Percentiles rank a stretch among this genome's conserved stretches.
Evolutionary conservation across 2,329 filamentous ascomycete genomes (phyloP).

Genomic region (Fusarium burgessii): DNA sequence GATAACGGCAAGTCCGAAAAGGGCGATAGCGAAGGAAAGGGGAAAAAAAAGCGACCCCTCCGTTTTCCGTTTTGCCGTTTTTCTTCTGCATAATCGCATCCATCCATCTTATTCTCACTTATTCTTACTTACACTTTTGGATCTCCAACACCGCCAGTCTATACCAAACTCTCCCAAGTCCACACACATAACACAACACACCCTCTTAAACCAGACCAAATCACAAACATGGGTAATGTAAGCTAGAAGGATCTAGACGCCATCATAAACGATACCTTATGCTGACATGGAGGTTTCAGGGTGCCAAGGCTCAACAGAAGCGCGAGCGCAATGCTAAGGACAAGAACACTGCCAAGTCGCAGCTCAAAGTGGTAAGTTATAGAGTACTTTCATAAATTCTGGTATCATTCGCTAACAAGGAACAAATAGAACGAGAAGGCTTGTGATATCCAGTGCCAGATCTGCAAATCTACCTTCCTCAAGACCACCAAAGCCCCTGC

Average conservation of each 20-base stretch:
- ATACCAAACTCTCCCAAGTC: conserved; percentile 10
- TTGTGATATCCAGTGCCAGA: conserved; percentile 80
- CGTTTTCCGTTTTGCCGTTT: conserved; percentile 35
- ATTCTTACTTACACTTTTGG: conserved; percentile 18
- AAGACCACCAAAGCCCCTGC: conserved; percentile 80
- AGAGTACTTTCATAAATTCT: background rate
- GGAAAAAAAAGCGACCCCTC: conserved; percentile 12
- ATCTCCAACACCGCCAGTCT: conserved; percentile 33
- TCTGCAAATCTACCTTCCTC: conserved; percentile 83
- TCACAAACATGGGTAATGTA: conserved; percentile 54
- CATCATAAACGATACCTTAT: background rate
- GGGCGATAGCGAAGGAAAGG: conserved; percentile 22
- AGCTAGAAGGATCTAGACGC: conserved; percentile 10
- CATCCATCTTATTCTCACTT: conserved; percentile 18
- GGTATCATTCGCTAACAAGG: conserved; percentile 27
- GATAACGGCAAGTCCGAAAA: conserved; percentile 37
- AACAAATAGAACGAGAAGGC: conserved; percentile 73
- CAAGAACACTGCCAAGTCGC: conserved; percentile 69
- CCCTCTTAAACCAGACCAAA: conserved; percentile 14
- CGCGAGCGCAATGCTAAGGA: conserved; percentile 78
- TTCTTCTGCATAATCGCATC: conserved; percentile 17
- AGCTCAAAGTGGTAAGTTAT: conserved; percentile 72
- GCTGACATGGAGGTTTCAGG: conserved; percentile 55
- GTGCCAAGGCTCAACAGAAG: conserved; percentile 77
- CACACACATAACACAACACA: conserved; percentile 16